A percentile compares a stretch with the other conserved stretches of the same genome.
Conservation (phyloP, 305 asterid genomes). For the Fraxinus sp. region DNA sequence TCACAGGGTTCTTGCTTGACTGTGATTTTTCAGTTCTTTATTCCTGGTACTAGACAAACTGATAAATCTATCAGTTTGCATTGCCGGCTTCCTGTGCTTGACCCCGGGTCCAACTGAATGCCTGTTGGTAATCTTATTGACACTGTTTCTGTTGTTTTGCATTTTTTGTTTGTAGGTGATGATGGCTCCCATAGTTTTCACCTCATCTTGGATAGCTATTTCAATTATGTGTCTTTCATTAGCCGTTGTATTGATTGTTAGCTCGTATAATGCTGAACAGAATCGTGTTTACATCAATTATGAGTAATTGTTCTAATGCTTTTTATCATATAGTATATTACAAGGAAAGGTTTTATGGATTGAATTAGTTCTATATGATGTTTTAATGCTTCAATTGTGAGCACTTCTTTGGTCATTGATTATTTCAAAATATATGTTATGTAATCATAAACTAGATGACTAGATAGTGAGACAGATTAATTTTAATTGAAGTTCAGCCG, state of each 20-base stretch:
- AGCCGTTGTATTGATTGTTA: neutral
- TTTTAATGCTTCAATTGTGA: neutral
- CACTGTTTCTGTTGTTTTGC: neutral
- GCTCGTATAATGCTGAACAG: neutral
- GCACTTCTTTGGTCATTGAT: neutral
- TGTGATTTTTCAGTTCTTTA: conserved; percentile 83
- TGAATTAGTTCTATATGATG: neutral
- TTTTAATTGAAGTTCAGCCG: neutral
- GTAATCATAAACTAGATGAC: neutral
- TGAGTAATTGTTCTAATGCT: neutral
- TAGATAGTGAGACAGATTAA: neutral
- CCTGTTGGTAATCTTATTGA: neutral
- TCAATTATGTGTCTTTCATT: neutral
- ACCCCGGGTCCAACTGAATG: conserved; percentile 69
- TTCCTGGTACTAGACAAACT: conserved; percentile 71
- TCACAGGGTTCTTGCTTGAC: conserved; percentile 68
- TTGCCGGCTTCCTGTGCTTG: conserved; percentile 89
- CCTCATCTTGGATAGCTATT: neutral
- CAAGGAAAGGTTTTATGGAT: neutral
- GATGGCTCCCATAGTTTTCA: neutral
- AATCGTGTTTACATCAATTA: neutral
- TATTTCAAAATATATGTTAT: too few species aligned
- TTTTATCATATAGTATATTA: neutral
- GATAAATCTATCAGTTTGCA: conserved; percentile 84
- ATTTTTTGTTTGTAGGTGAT: neutral